Evolutionary conservation across 75 land plant genomes (phyloP).

Genomic region (Azolla pinnata): DNA sequence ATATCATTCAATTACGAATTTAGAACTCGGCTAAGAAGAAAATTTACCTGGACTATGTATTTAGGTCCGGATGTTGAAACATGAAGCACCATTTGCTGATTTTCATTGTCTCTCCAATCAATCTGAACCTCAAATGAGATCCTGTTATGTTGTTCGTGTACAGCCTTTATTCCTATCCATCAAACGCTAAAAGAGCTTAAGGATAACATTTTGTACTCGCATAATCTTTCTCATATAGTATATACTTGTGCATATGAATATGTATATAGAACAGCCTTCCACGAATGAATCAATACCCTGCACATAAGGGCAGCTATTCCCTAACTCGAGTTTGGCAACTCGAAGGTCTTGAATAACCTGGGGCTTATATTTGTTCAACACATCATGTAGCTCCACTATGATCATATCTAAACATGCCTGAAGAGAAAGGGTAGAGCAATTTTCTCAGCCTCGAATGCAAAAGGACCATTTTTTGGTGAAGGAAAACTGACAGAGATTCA

Average conservation of each 20-base stretch:
- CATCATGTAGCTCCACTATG: background rate
- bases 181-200: background rate
- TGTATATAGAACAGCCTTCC: background rate
- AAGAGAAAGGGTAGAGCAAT: background rate
- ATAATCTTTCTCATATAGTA: background rate
- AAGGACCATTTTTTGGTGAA: background rate
- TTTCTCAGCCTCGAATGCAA: background rate
- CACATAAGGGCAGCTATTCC: slow-evolving; percentile 5
- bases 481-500: background rate
- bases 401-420: slow-evolving; percentile 6
- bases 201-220: background rate
- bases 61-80: slow-evolving; percentile 21
- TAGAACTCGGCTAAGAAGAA: background rate
- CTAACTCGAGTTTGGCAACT: background rate
- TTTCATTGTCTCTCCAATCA: slow-evolving; percentile 15
- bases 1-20: too few relatives aligned
- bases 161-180: slow-evolving; percentile 19
- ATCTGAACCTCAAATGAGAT: slow-evolving; percentile 17
- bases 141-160: slow-evolving; percentile 12
- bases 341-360: background rate
- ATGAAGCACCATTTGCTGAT: slow-evolving; percentile 16
- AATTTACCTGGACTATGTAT: slow-evolving; percentile 17
- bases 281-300: slow-evolving; percentile 4
- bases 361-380: slow-evolving; percentile 1
- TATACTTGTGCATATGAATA: background rate